Conservation (phyloP, 805 yeast species). For the Schizosaccharomyces japonicus region DNA sequence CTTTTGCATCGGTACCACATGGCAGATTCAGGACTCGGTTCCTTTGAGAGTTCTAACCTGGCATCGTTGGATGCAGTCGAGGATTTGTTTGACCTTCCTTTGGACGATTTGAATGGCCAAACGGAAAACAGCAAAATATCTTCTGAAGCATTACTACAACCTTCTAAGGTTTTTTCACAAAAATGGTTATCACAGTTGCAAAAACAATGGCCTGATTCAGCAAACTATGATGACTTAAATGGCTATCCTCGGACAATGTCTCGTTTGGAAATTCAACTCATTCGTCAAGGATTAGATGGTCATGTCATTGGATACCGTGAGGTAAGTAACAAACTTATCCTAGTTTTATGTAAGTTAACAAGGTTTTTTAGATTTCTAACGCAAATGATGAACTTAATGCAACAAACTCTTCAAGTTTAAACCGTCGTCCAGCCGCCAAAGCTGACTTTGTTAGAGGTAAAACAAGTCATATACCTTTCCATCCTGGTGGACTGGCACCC, state of each 20-base stretch:
- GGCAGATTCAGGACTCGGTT: no score
- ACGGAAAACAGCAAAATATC: no score
- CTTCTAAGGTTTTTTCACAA: constrained; percentile 41
- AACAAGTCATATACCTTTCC: constrained; percentile 59
- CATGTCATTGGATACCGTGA: constrained; percentile 38
- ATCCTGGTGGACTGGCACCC: constrained; percentile 61
- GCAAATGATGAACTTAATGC: constrained; percentile 28
- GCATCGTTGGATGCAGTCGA: no score
- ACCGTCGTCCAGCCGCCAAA: constrained; percentile 31
- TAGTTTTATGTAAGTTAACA: no score
- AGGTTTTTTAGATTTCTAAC: no score
- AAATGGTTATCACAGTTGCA: constrained; percentile 49
- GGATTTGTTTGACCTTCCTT: no score
- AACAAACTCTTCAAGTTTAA: constrained; percentile 47
- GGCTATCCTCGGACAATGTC: constrained; percentile 35
- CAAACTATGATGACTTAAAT: constrained; percentile 22
- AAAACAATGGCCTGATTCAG: constrained; percentile 12
- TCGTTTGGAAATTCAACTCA: constrained; percentile 42
- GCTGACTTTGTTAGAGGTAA: constrained; percentile 44
- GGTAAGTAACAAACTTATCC: no score
- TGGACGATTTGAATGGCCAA: no score
- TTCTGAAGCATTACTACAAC: constrained; percentile 33
- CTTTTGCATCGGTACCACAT: no score
- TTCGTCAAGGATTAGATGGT: constrained; percentile 57
- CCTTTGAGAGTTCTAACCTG: no score